phyloP scores from a whole-genome alignment of 2,329 filamentous ascomycete species.

The Plectosphaerella sp. region DNA sequence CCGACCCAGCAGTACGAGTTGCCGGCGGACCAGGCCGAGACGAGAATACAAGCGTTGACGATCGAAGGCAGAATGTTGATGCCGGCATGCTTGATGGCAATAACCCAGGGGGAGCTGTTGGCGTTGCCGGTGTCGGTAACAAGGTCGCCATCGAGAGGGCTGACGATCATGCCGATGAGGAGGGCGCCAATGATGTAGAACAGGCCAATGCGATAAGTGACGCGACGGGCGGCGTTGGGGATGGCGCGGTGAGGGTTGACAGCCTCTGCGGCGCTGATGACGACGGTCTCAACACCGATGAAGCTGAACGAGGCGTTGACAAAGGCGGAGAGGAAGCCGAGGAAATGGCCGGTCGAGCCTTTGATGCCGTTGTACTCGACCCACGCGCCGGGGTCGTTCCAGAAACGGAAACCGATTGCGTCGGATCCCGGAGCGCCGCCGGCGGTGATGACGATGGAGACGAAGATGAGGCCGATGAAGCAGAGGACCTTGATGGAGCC shows the following conservation, averaged over 20 bases:
- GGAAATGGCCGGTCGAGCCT: conserved; percentile 46
- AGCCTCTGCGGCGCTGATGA: conserved; percentile 17
- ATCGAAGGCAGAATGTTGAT: conserved; percentile 46
- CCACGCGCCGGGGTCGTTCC: conserved; percentile 53
- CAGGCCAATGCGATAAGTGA: conserved; percentile 17
- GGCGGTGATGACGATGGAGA: conserved; percentile 69
- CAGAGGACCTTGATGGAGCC: conserved; percentile 69
- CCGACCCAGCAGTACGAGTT: conserved; percentile 58
- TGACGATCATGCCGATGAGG: conserved; percentile 16
- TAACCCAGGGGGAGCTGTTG: conserved; percentile 44
- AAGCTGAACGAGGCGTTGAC: conserved; percentile 9
- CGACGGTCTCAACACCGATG: conserved; percentile 21
- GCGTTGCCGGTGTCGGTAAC: conserved; percentile 30
- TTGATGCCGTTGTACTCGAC: conserved; percentile 39
- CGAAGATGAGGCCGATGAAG: conserved; percentile 68
- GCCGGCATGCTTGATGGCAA: conserved; percentile 43
- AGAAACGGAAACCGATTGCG: conserved; percentile 58
- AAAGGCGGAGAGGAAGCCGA: conserved; percentile 20
- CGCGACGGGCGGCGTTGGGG: conserved; percentile 17
- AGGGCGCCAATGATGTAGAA: conserved; percentile 16
- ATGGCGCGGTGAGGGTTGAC: conserved; percentile 17
- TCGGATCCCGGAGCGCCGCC: conserved; percentile 56
- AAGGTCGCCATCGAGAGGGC: conserved; percentile 13
- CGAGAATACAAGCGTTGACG: conserved; percentile 62
- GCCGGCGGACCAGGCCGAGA: conserved; percentile 64